Evolutionary conservation across 441 rosid species (phyloP), one percentile per base, ranked within the genome.

Genomic region (Macaranga tanarius): DNA sequence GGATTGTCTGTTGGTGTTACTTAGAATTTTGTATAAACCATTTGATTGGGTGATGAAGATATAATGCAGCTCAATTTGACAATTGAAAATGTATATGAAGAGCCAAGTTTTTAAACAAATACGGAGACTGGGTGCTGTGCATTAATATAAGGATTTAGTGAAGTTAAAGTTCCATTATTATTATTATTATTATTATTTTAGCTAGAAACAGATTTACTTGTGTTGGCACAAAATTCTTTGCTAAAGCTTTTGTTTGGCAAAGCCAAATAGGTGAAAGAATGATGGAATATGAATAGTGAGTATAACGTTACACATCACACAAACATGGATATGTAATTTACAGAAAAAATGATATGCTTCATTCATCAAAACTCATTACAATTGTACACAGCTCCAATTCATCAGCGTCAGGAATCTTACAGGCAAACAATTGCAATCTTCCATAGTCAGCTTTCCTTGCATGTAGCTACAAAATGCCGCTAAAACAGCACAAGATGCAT

Each of bases 71-170:
- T 51, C 64, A 17, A 42, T 8, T 57, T 58, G 59, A 59, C 63
- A 25, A 44, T 34, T 25, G n/a, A 66, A 34, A 48, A 38, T 71
- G 79, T 61, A 75, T 74, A 68, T 57, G 67, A 69, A 76, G 23
- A n/a, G 19, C 7, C 20, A 45, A 8, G 19, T 25, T 62, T 62
- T 13, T 2, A 23, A 26, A 28, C 59, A 42, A 23, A 26, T 25
- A 10, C 34, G 65, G 40, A 22, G 28, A 64, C 12, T 55, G 57
- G 57, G 22, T 44, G 20, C 62, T 63, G 40, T 62, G 69, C 45
- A 22, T 50, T 13, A 26, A 47, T 19, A 57, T 12, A 9, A 52
- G 66, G 23, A 67, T 73, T 61, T 63, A 45, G 72, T 55, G 67
- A 44, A 63, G 52, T 8, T 11, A 19, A 31, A 38, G 5, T 44